Base-by-base conservation (phyloP, 1,284 basidiomycete species). In the Mycena sp. region DNA sequence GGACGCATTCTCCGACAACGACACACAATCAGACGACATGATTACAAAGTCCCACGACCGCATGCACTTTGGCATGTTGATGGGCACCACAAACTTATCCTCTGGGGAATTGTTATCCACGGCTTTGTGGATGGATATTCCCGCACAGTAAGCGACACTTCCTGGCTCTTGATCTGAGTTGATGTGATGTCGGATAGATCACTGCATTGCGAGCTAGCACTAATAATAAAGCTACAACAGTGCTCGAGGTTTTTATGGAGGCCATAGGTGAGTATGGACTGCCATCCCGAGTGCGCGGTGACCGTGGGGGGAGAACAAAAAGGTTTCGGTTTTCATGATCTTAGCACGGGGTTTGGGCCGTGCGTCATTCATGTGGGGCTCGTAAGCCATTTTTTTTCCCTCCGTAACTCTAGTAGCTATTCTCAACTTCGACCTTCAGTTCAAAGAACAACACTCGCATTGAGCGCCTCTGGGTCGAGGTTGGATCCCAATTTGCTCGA, bases 51-150 rank as follows among this genome's bases (percentile, higher is more conserved):
- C 2, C 30, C 70, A 3, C 55, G 74, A 0, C 79, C 81, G 4
- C 83, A 85, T 68, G 58, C 71, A 0, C 54, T 84, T 0, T 85
- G 84, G 83, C 83, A 85, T 67, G 58, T 78, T 32, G 80, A 85
- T 69, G 81, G 83, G 0, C 82, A 85, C 59, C 83, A 85, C 59
- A 84, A 85, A 63, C 70, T 85, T 0, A 85, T 86, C 14, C 32
- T 40, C 0, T 86, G 80, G 82, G 82, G 82, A 0, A 76, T 85
- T 54, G 80, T 86, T 0, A 79, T 87, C 14, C 84, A 86, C 73
- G 82, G 81, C 0, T 37, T 80, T 6, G 72, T 81, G 32, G 81
- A 86, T 72, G 81, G 83, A 0, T 44, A 53, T 46, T 49, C 23
- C 16, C 28, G 38, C 44, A 63, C 50, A 49, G 49, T 45, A 29